These are phyloP conservation scores for Fusarium torulosum DNA, from an alignment of 2,329 filamentous ascomycete species.

Conservation along the genomic window DNA sequence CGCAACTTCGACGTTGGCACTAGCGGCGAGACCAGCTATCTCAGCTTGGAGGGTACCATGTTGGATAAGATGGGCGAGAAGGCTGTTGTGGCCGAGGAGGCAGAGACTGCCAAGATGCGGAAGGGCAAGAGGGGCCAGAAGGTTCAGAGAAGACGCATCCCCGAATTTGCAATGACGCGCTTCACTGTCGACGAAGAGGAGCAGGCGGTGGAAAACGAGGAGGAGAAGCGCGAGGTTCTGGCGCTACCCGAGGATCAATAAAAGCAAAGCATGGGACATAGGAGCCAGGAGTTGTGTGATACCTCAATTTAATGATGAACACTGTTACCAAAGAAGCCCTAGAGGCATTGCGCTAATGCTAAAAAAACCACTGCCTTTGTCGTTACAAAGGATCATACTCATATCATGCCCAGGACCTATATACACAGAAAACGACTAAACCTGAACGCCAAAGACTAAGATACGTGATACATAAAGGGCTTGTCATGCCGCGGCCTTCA, in stretches of 20 bases:
- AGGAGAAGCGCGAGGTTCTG: conserved; percentile 42
- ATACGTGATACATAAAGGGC: conserved; percentile 11
- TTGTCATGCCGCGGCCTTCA: conserved; percentile 55
- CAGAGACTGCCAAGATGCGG: conserved; percentile 56
- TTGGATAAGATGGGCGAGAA: conserved; percentile 76
- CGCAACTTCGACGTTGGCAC: conserved; percentile 85
- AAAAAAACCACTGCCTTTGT: conserved; percentile 23
- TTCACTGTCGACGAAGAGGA: conserved; percentile 63
- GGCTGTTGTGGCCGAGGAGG: conserved; percentile 61
- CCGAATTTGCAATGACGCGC: conserved; percentile 69
- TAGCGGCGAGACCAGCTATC: conserved; percentile 80
- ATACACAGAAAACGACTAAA: conserved; percentile 27
- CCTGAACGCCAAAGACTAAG: conserved; percentile 27
- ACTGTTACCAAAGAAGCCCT: conserved; percentile 36
- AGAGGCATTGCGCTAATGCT: conserved; percentile 36
- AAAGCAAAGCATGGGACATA: conserved; percentile 39
- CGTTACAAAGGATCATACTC: conserved; percentile 13
- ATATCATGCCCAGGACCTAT: conserved; percentile 10
- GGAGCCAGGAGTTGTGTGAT: conserved; percentile 50
- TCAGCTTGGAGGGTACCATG: conserved; percentile 92
- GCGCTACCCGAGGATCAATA: conserved; percentile 45
- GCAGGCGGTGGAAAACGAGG: conserved; percentile 42
- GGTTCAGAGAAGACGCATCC: conserved; percentile 55
- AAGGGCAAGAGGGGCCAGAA: conserved; percentile 53
- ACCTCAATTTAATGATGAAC: conserved; percentile 48